Evolutionary conservation across 805 yeast genomes (phyloP), one percentile per base, ranked within the genome.

Genomic region (Candida michaelii): DNA sequence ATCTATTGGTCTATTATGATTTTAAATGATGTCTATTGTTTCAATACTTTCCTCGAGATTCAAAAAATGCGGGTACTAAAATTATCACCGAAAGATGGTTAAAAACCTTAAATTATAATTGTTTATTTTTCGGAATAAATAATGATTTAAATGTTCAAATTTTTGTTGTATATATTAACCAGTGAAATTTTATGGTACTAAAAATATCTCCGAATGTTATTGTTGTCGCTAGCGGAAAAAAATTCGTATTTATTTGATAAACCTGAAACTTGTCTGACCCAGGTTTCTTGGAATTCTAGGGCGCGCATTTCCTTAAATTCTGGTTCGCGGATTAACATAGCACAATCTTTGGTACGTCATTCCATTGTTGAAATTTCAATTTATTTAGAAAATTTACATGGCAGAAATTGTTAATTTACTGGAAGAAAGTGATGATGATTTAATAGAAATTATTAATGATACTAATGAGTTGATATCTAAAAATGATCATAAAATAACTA

Each of bases 401-500:
- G 19, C 30, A 12, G 44, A 40, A 18, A 14, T 42, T 15, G 38
- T 42, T 3, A 27, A 42, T 21, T 14, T 42, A 18, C 36, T 41
- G 12, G 41, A 37, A 10, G 45, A 42, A 11, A 41, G 44, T 14
- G 73, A 65, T 9, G 63, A 65, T 36, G 74, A 66, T 30, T 60
- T 67, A 21, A 59, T 69, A 19, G 74, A 66, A 43, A 66, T 69
- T 45, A 54, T 60, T 33, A 52, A 58, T 27, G 65, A 65, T 37
- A 66, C 74, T 6, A 60, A 65, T 41, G 52, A 55, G 24, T 53
- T 70, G 19, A 55, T 70, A 17, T 49, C 59, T 27, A 57, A 59
- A 4, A 55, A 54, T n/a, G 38, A 43, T 12, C 47, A 51, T 29
- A 41, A 48, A 4, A 37, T 42, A 12, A 53, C 57, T 11, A 69